A percentile compares a stretch with the other conserved stretches of the same genome.
Conservation (phyloP, 805 yeast species). For the Saccharomycopsis lassenensis region DNA sequence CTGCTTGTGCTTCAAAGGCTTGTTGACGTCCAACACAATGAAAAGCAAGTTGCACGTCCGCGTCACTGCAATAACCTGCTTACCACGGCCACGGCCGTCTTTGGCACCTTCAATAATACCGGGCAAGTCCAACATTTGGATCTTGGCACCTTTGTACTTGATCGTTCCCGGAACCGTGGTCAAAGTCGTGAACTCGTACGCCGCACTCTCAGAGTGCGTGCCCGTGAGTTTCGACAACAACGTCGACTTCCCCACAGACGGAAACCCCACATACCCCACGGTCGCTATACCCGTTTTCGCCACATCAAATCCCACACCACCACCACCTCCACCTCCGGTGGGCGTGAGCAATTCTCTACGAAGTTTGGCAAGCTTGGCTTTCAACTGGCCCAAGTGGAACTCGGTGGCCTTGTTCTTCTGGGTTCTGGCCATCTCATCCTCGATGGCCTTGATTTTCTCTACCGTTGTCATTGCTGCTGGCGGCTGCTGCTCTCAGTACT, state of each 20-base stretch:
- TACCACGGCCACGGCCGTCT: slow-evolving; percentile 88
- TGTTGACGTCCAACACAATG: slow-evolving; percentile 90
- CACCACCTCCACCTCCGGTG: slow-evolving; percentile 71
- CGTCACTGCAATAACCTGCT: slow-evolving; percentile 98
- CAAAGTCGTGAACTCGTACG: slow-evolving; percentile 92
- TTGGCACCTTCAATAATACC: slow-evolving; percentile 89
- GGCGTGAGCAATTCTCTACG: slow-evolving; percentile 80
- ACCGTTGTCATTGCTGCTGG: slow-evolving; percentile 32
- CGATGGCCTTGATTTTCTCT: slow-evolving; percentile 71
- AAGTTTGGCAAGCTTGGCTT: slow-evolving; percentile 91
- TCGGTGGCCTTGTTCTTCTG: slow-evolving; percentile 98
- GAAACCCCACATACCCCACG: slow-evolving; percentile 96
- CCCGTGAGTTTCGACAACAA: slow-evolving; percentile 83
- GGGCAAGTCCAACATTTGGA: slow-evolving; percentile 89
- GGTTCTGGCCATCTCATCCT: slow-evolving; percentile 95
- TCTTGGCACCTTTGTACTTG: slow-evolving; percentile 92
- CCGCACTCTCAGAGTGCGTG: slow-evolving; percentile 96
- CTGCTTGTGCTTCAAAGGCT: slow-evolving; percentile 88
- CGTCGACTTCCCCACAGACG: slow-evolving; percentile 84
- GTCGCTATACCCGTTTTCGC: slow-evolving; percentile 98
- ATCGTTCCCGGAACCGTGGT: slow-evolving; percentile 97
- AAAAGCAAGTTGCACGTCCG: slow-evolving; percentile 90
- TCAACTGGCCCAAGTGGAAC: slow-evolving; percentile 92
- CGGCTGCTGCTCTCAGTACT: neutral
- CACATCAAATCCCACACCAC: slow-evolving; percentile 92